These are phyloP conservation scores for Bipolaris bicolor DNA, from an alignment of 2,329 filamentous ascomycete species.

Conservation along the genomic window DNA sequence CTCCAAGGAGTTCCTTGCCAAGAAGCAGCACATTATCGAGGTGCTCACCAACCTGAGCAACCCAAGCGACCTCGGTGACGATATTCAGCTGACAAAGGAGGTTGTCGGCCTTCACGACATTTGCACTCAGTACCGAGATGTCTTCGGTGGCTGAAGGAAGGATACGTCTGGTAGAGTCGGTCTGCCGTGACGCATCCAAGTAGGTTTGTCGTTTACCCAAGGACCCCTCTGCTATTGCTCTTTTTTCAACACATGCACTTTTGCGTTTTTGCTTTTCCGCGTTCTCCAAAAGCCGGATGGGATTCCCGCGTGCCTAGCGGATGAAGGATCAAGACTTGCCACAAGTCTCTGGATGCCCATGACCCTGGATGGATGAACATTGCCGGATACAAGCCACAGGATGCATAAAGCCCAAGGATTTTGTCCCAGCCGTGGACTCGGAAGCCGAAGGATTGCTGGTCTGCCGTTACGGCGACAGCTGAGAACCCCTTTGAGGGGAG, in stretches of 20 bases:
- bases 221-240: constrained; percentile 23
- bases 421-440: constrained; percentile 35
- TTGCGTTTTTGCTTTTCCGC: constrained; percentile 34
- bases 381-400: constrained; percentile 24
- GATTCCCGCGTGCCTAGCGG: constrained; percentile 32
- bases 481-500: constrained; percentile 19
- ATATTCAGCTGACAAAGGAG: constrained; percentile 46
- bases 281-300: constrained; percentile 29
- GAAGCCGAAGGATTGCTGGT: constrained; percentile 25
- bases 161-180: constrained; percentile 21
- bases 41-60: constrained; percentile 39
- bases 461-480: constrained; percentile 27
- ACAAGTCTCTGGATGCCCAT: constrained; percentile 30
- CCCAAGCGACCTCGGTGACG: constrained; percentile 44
- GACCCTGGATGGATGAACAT: constrained; percentile 19
- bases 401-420: constrained; percentile 22
- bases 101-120: constrained; percentile 44
- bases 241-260: constrained; percentile 25
- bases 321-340: constrained; percentile 30
- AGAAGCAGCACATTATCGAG: constrained; percentile 46
- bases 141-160: constrained; percentile 42
- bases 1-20: constrained; percentile 40
- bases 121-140: constrained; percentile 42
- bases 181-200: constrained; percentile 22
- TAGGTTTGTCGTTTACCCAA: constrained; percentile 41